Percentiles rank a stretch among this genome's conserved stretches.
phyloP scores from a whole-genome alignment of 2,329 filamentous ascomycete species.

The Fusarium albidum region DNA sequence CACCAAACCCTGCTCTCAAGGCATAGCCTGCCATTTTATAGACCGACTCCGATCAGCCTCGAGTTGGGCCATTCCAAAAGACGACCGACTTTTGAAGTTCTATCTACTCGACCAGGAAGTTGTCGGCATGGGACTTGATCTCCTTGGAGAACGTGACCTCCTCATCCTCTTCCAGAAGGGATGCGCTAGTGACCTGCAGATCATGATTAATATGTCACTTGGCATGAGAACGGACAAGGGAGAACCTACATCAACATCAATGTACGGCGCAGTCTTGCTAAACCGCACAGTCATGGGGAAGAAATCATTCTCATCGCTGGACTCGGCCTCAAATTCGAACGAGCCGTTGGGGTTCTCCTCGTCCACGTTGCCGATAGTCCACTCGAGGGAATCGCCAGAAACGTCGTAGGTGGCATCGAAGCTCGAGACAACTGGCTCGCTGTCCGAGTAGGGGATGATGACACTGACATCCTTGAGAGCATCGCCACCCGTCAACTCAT shows the following conservation, averaged over 20 bases:
- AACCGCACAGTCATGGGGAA: slow-evolving; percentile 97
- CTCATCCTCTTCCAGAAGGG: slow-evolving; percentile 77
- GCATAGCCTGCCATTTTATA: slow-evolving; percentile 37
- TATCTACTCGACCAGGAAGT: slow-evolving; percentile 76
- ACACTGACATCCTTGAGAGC: slow-evolving; percentile 85
- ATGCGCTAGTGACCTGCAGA: slow-evolving; percentile 69
- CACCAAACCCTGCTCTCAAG: slow-evolving; percentile 28
- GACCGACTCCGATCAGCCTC: slow-evolving; percentile 20
- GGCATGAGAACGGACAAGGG: no score
- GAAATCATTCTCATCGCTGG: slow-evolving; percentile 89
- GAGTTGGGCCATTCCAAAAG: slow-evolving; percentile 25
- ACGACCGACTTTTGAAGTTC: slow-evolving; percentile 28
- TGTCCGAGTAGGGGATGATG: slow-evolving; percentile 83
- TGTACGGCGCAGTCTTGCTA: slow-evolving; percentile 83
- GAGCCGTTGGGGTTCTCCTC: slow-evolving; percentile 83
- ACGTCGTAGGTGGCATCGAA: slow-evolving; percentile 96
- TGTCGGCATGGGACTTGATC: slow-evolving; percentile 77
- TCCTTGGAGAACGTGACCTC: slow-evolving; percentile 86
- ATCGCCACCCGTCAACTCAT: slow-evolving; percentile 86
- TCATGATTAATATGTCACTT: slow-evolving; percentile 15
- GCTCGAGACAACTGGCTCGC: slow-evolving; percentile 88
- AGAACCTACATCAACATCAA: slow-evolving; percentile 88
- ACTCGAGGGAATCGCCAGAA: slow-evolving; percentile 90
- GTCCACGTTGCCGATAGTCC: slow-evolving; percentile 88
- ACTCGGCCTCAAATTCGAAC: slow-evolving; percentile 95